phyloP scores from a whole-genome alignment of 495 filamentous ascomycete species.

The Astrocystis sublimbata region DNA sequence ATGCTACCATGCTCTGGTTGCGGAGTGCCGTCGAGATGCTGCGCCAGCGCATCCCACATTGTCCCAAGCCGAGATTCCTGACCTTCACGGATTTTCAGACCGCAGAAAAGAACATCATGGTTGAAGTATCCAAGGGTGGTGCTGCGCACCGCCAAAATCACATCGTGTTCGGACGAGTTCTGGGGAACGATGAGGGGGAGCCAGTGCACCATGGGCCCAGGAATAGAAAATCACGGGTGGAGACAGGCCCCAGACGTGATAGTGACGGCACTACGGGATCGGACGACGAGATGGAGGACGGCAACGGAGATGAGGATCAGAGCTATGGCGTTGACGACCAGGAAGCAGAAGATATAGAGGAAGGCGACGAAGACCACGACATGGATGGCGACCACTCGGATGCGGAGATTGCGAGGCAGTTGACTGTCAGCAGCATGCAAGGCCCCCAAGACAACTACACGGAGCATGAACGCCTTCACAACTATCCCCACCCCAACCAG shows the following conservation, averaged over 20 bases:
- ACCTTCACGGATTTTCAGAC: conserved; percentile 35
- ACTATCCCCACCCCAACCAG: background rate
- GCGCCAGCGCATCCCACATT: conserved; percentile 27
- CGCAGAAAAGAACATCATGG: conserved; percentile 30
- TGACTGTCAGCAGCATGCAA: conserved; percentile 1
- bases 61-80: conserved; percentile 27
- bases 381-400: conserved; percentile 16
- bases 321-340: background rate
- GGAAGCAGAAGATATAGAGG: background rate
- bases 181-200: background rate
- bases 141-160: conserved; percentile 11
- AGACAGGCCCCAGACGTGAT: background rate
- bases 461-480: background rate
- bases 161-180: conserved; percentile 15
- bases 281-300: conserved; percentile 1
- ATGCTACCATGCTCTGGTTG: conserved; percentile 31
- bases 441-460: background rate
- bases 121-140: conserved; percentile 23
- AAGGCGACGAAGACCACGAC: conserved; percentile 11
- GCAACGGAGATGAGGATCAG: background rate
- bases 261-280: background rate
- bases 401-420: conserved; percentile 17
- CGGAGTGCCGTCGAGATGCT: conserved; percentile 32
- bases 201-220: conserved; percentile 8
- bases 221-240: conserved; percentile 3